A percentile compares a stretch with the other conserved stretches of the same genome.
These are phyloP conservation scores for Oropetium thomaeum DNA, from an alignment of 176 grass and related monocot species.

Conservation along the genomic window DNA sequence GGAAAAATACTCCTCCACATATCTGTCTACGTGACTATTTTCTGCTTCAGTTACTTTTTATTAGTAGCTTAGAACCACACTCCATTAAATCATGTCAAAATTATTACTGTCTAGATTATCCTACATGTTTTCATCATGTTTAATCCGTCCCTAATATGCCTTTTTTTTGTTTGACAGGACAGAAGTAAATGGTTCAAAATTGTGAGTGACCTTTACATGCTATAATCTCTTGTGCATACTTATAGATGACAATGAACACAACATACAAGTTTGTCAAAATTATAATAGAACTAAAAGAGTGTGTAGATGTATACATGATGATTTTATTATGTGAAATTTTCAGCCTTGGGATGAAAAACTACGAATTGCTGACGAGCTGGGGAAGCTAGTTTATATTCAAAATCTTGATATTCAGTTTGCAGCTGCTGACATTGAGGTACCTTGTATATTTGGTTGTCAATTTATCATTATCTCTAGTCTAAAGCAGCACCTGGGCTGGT, in stretches of 20 bases:
- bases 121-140: constrained; percentile 23
- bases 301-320: constrained; percentile 3
- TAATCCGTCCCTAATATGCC: constrained; percentile 33
- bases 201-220: constrained; percentile 58
- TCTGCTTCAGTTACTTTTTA: constrained; percentile 4
- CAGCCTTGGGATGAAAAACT: constrained; percentile 64
- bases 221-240: constrained; percentile 11
- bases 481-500: neutral
- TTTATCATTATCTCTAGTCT: neutral
- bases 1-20: neutral
- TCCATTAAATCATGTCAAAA: neutral
- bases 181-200: constrained; percentile 76
- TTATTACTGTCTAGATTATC: constrained; percentile 20
- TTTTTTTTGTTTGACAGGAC: constrained; percentile 62
- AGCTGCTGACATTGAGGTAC: constrained; percentile 75
- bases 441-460: constrained; percentile 16
- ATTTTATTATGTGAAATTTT: constrained; percentile 36
- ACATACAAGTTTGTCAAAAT: constrained; percentile 17
- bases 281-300: constrained; percentile 2
- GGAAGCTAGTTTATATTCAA: constrained; percentile 70
- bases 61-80: neutral
- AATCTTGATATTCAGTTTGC: constrained; percentile 76
- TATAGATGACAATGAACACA: constrained; percentile 1
- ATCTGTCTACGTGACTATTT: constrained; percentile 5
- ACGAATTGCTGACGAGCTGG: constrained; percentile 40